Evolutionary conservation across 352 stramenopile species (phyloP).

Genomic region (Pythium guiyangense): DNA sequence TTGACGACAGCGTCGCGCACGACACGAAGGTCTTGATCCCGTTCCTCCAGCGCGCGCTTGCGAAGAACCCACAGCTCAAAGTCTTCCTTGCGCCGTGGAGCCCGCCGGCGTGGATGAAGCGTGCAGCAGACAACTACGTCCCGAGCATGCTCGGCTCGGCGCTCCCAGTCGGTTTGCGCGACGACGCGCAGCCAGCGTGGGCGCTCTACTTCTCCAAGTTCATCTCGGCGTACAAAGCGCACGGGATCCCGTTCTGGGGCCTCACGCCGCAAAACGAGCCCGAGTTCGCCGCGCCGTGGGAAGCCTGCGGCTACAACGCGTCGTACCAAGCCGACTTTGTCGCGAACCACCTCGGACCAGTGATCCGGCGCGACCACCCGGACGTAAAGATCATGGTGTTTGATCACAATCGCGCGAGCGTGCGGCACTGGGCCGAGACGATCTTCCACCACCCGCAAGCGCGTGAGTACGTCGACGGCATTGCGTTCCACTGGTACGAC

Average conservation of each 20-base stretch:
- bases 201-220: conserved; percentile 92
- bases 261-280: conserved; percentile 91
- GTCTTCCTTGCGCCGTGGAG: conserved; percentile 88
- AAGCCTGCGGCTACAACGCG: conserved; percentile 56
- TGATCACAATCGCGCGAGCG: conserved; percentile 86
- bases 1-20: conserved; percentile 67
- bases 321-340: conserved; percentile 75
- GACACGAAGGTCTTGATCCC: conserved; percentile 83
- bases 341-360: conserved; percentile 77
- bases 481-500: conserved; percentile 90
- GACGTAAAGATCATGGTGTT: conserved; percentile 90
- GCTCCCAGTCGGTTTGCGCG: conserved; percentile 39
- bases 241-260: conserved; percentile 84
- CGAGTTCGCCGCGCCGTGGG: conserved; percentile 68
- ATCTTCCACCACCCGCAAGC: conserved; percentile 64
- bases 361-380: conserved; percentile 81
- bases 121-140: conserved; percentile 30
- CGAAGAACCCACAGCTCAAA: conserved; percentile 67
- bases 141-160: conserved; percentile 64
- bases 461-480: conserved; percentile 81
- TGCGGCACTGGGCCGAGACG: conserved; percentile 66
- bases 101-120: conserved; percentile 87
- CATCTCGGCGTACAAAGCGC: conserved; percentile 85
- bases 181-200: conserved; percentile 63
- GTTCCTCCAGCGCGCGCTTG: conserved; percentile 69